phyloP scores from a whole-genome alignment of 441 rosid species.

The Omphalea diandra region DNA sequence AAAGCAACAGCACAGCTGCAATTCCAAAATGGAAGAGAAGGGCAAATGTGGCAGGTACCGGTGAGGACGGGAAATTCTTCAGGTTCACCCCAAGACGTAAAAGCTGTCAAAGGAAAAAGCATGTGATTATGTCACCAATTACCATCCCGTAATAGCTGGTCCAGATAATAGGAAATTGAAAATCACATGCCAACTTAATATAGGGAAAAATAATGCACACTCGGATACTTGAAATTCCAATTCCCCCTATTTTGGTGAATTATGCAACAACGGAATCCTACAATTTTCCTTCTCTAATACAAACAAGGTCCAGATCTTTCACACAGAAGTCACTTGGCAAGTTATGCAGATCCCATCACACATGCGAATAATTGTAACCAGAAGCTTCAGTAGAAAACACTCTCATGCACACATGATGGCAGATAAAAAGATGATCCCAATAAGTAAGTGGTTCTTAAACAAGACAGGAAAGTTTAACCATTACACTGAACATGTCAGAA shows the following conservation, averaged over 20 bases:
- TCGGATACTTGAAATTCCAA: not conserved
- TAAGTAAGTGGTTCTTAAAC: not conserved
- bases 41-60: conserved; percentile 60
- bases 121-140: not conserved
- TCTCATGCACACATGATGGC: not conserved
- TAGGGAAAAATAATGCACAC: not conserved
- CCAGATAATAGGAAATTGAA: not conserved
- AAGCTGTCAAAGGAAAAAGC: conserved; percentile 47
- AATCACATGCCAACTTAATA: not conserved
- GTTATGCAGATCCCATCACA: not conserved
- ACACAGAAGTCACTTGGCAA: not conserved
- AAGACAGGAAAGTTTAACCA: not conserved
- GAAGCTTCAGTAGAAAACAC: not conserved
- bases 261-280: not conserved
- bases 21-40: conserved; percentile 80
- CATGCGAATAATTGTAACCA: not conserved
- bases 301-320: not conserved
- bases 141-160: not conserved
- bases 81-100: conserved; percentile 68
- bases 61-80: conserved; percentile 78
- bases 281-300: no score
- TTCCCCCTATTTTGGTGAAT: not conserved
- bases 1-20: conserved; percentile 80
- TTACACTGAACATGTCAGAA: no score
- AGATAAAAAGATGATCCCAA: not conserved